Conservation (phyloP, 2,329 filamentous ascomycete species). For the Pseudogymnoascus sp. region DNA sequence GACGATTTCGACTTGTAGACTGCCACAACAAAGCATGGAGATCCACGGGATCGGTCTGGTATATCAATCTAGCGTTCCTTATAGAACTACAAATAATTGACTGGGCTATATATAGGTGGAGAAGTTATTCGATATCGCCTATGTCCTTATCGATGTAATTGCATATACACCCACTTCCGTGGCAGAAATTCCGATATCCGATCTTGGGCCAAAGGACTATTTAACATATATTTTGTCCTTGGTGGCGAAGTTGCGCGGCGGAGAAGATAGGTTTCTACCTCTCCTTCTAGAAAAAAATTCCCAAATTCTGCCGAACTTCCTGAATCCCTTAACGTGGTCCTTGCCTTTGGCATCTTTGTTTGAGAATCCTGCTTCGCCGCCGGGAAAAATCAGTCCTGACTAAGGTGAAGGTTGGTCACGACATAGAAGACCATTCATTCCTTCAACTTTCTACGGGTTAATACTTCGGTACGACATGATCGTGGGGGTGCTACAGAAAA, state of each 20-base stretch:
- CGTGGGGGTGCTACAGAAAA: background rate
- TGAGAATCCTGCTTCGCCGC: background rate
- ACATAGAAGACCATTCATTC: background rate
- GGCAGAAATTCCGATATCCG: background rate
- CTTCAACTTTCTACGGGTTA: background rate
- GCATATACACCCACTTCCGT: background rate
- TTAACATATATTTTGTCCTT: constrained; percentile 1
- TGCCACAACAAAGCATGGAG: constrained; percentile 36
- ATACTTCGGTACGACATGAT: background rate
- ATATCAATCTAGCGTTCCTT: background rate
- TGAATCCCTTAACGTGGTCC: background rate
- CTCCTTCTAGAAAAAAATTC: background rate
- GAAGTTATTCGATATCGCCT: background rate
- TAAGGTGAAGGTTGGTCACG: background rate
- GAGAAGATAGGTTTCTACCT: constrained; percentile 2
- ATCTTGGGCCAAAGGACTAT: background rate
- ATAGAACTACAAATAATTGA: background rate
- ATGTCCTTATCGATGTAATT: background rate
- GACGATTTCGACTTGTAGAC: constrained; percentile 29
- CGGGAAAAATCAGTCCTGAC: background rate
- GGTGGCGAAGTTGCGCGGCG: background rate
- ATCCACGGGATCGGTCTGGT: constrained; percentile 37
- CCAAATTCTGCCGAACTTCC: background rate
- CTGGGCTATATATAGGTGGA: background rate
- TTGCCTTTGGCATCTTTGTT: background rate